These are phyloP conservation scores for Petunia hybrid DNA, from an alignment of 305 asterid species.

Conservation along the genomic window DNA sequence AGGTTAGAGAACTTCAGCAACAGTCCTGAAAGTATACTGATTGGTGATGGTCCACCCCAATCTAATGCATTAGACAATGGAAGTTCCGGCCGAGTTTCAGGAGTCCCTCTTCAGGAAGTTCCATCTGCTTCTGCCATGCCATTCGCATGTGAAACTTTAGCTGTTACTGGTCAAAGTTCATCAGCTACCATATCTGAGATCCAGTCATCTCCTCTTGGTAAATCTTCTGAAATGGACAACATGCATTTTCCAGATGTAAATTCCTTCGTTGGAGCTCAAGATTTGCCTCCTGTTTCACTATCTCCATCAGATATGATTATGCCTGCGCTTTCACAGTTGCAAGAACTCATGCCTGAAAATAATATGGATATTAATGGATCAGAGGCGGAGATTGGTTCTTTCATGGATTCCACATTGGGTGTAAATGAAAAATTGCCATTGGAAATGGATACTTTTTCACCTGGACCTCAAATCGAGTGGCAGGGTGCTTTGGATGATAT, in stretches of 20 bases:
- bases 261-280: constrained; percentile 48
- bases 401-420: constrained; percentile 50
- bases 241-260: constrained; percentile 40
- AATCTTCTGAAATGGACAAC: constrained; percentile 42
- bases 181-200: constrained; percentile 48
- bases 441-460: constrained; percentile 57
- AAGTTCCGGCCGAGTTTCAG: constrained; percentile 53
- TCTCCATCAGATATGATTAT: constrained; percentile 53
- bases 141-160: constrained; percentile 42
- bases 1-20: constrained; percentile 58
- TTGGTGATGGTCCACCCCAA: constrained; percentile 48
- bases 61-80: constrained; percentile 47
- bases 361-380: constrained; percentile 50
- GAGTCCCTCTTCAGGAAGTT: constrained; percentile 79
- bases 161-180: constrained; percentile 40
- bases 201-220: constrained; percentile 46
- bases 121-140: constrained; percentile 46
- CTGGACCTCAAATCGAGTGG: constrained; percentile 66
- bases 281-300: constrained; percentile 46
- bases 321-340: constrained; percentile 55
- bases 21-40: constrained; percentile 54
- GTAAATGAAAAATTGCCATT: constrained; percentile 46
- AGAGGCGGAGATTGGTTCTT: constrained; percentile 40
- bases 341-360: constrained; percentile 50
- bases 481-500: constrained; percentile 59